Conservation (phyloP, 306 rosid genomes). For the Cucurbita moschata region DNA sequence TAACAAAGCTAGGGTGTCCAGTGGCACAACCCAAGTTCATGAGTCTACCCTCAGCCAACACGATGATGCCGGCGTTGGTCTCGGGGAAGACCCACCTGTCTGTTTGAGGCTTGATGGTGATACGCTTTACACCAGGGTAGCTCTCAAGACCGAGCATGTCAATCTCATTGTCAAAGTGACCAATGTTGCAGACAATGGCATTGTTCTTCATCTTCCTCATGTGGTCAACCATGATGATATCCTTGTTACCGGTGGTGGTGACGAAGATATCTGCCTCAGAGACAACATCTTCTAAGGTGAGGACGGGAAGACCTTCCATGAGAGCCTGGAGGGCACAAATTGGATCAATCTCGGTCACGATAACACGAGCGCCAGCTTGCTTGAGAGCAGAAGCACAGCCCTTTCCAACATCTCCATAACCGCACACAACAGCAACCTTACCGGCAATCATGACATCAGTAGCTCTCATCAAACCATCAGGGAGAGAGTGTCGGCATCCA, state of each 20-base stretch:
- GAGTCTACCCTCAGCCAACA: slow-evolving; percentile 90
- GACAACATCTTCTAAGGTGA: slow-evolving; percentile 35
- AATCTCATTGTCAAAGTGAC: slow-evolving; percentile 94
- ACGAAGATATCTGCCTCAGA: slow-evolving; percentile 73
- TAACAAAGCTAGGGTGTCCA: slow-evolving; percentile 96
- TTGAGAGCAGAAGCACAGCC: slow-evolving; percentile 67
- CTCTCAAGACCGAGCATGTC: slow-evolving; percentile 74
- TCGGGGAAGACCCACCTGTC: slow-evolving; percentile 97
- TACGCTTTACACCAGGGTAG: slow-evolving; percentile 78
- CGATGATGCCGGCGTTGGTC: slow-evolving; percentile 47
- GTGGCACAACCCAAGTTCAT: slow-evolving; percentile 99
- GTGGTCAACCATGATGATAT: slow-evolving; percentile 66
- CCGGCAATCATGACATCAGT: slow-evolving; percentile 82
- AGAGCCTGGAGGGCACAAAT: slow-evolving; percentile 73
- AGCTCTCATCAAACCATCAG: slow-evolving; percentile 69
- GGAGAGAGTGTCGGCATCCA: slow-evolving; percentile 78
- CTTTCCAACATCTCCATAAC: slow-evolving; percentile 73
- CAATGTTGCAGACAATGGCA: slow-evolving; percentile 94
- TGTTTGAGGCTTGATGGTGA: slow-evolving; percentile 89
- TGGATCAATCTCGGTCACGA: slow-evolving; percentile 70
- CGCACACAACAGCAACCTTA: slow-evolving; percentile 42
- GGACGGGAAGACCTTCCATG: slow-evolving; percentile 54
- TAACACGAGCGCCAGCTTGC: slow-evolving; percentile 67
- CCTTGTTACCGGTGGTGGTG: slow-evolving; percentile 98
- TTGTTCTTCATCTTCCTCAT: slow-evolving; percentile 99